Conservation (phyloP, 306 rosid genomes). For the Cajanus cajan region DNA sequence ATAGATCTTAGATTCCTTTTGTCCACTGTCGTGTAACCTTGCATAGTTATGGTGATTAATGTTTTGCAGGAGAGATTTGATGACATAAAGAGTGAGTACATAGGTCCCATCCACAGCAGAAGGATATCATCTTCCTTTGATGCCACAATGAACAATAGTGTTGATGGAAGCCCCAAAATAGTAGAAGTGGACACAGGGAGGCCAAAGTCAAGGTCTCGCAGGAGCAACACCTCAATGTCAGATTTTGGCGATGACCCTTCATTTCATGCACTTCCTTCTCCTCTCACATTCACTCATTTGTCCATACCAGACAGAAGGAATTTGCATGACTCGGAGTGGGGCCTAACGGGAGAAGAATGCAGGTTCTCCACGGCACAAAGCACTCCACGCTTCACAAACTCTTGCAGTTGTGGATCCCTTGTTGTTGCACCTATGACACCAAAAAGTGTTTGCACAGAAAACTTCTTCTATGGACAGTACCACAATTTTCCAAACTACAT, state of each 20-base stretch:
- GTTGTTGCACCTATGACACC: slow-evolving; percentile 57
- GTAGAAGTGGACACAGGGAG: slow-evolving; percentile 88
- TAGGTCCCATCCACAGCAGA: slow-evolving; percentile 59
- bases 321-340: slow-evolving; percentile 68
- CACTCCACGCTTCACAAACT: slow-evolving; percentile 70
- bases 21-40: background rate
- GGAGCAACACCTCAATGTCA: slow-evolving; percentile 69
- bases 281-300: slow-evolving; percentile 50
- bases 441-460: slow-evolving; percentile 46
- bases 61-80: slow-evolving; percentile 70
- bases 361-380: slow-evolving; percentile 86
- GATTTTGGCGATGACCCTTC: slow-evolving; percentile 69
- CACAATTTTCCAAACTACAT: slow-evolving; percentile 65
- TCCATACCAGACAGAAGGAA: slow-evolving; percentile 44
- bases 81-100: slow-evolving; percentile 53
- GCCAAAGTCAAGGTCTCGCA: slow-evolving; percentile 75
- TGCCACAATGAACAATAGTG: slow-evolving; percentile 34
- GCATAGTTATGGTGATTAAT: background rate
- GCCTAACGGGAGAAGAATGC: slow-evolving; percentile 62
- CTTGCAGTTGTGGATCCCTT: slow-evolving; percentile 50
- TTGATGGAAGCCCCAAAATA: slow-evolving; percentile 80
- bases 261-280: slow-evolving; percentile 55
- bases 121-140: slow-evolving; percentile 72
- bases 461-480: slow-evolving; percentile 44
- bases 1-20: background rate